phyloP scores from a whole-genome alignment of 371 early-diverging fungal genomes.

The Rhizomucor miehei region DNA sequence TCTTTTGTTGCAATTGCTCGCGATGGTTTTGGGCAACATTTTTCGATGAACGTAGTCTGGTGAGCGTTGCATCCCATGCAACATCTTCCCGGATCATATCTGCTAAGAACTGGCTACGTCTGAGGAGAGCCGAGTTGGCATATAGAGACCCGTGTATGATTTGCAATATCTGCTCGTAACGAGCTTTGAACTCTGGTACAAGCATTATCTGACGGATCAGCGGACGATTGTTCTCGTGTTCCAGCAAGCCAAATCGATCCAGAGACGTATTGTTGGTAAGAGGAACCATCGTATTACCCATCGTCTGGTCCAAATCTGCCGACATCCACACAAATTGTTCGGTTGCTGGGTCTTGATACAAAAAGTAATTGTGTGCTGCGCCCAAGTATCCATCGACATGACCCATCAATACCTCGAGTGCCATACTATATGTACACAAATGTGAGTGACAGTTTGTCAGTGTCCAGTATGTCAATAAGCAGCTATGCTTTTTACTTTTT shows the following conservation, averaged over 20 bases:
- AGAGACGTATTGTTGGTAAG: not conserved
- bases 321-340: conserved; percentile 27
- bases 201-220: conserved; percentile 17
- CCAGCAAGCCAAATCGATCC: conserved; percentile 21
- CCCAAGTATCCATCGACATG: conserved; percentile 38
- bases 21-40: conserved; percentile 6
- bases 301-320: conserved; percentile 35
- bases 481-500: conserved; percentile 22
- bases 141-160: conserved; percentile 14
- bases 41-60: conserved; percentile 1
- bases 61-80: conserved; percentile 18
- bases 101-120: conserved; percentile 10
- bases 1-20: conserved; percentile 19
- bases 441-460: not conserved
- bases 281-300: conserved; percentile 28
- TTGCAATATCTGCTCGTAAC: conserved; percentile 14
- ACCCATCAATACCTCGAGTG: conserved; percentile 31
- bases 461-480: not conserved
- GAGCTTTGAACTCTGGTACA: conserved; percentile 11
- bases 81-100: conserved; percentile 23
- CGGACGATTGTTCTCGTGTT: conserved; percentile 13
- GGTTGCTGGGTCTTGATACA: conserved; percentile 24
- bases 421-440: conserved; percentile 10
- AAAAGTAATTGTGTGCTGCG: conserved; percentile 34
- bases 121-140: not conserved